Percentiles rank a stretch among this genome's conserved stretches.
These are phyloP conservation scores for Trametes sp. DNA, from an alignment of 1,284 basidiomycete genomes.

Conservation along the genomic window DNA sequence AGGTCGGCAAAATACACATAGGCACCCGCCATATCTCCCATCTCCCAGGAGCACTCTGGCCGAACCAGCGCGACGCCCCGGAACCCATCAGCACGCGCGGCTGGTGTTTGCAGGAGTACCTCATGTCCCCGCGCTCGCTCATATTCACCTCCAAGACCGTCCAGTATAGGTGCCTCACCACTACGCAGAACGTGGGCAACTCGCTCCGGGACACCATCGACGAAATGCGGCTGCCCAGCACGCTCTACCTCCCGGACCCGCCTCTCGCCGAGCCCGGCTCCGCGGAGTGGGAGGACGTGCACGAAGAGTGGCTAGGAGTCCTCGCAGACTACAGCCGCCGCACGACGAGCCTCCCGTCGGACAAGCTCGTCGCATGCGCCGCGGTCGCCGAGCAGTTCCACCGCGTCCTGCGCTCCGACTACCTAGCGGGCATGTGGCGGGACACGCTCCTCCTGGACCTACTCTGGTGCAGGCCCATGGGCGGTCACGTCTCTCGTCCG, in stretches of 20 bases:
- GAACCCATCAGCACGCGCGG: constrained; percentile 21
- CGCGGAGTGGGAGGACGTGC: constrained; percentile 1
- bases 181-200: constrained; percentile 22
- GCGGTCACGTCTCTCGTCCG: not conserved
- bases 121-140: constrained; percentile 19
- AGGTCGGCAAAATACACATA: constrained; percentile 18
- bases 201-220: constrained; percentile 10
- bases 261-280: not conserved
- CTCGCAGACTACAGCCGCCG: constrained; percentile 26
- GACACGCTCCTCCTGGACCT: constrained; percentile 20
- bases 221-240: constrained; percentile 8
- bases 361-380: constrained; percentile 29
- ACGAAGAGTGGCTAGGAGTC: constrained; percentile 16
- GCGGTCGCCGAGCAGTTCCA: constrained; percentile 26
- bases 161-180: constrained; percentile 24
- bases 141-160: constrained; percentile 22
- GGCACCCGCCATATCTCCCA: constrained; percentile 1
- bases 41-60: not conserved
- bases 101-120: constrained; percentile 27
- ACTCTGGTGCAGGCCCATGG: constrained; percentile 22
- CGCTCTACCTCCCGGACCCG: constrained; percentile 14
- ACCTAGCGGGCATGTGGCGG: constrained; percentile 29
- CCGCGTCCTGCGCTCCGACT: constrained; percentile 20
- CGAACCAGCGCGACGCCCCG: not conserved
- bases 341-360: constrained; percentile 12